phyloP scores from a whole-genome alignment of 768 basidiomycete species.

The Suillus occidentalis region DNA sequence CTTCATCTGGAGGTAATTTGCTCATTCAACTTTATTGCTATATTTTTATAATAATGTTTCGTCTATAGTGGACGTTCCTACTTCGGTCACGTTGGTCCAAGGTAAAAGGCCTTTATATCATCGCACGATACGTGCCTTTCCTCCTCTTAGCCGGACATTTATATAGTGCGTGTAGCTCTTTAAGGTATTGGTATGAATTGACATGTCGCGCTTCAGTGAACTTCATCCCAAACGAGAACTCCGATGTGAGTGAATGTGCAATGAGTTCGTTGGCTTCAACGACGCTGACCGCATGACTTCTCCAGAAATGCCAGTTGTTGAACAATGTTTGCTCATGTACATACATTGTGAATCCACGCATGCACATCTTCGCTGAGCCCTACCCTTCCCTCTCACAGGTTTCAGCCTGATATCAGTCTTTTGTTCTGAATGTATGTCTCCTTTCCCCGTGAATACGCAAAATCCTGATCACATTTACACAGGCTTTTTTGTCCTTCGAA shows the following conservation, averaged over 20 bases:
- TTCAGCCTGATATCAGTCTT: constrained; percentile 1
- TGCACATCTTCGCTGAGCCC: neutral
- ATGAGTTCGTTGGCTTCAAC: neutral
- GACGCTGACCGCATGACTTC: neutral
- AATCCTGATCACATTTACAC: neutral
- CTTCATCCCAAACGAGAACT: neutral
- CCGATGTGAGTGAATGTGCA: neutral
- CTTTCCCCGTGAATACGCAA: neutral
- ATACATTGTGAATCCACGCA: neutral
- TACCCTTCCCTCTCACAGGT: neutral
- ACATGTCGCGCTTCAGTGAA: neutral
- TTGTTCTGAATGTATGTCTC: constrained; percentile 1
- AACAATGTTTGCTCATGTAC: constrained; percentile 1
- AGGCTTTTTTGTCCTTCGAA: constrained; percentile 3
- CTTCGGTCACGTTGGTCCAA: neutral
- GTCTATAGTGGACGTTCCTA: neutral
- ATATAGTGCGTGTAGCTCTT: neutral
- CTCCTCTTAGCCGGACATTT: neutral
- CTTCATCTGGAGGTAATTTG: neutral
- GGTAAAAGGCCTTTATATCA: constrained; percentile 1
- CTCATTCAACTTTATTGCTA: too few species aligned
- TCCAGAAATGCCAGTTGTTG: neutral
- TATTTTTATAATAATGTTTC: neutral
- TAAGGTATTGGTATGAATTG: neutral
- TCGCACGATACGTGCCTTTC: constrained; percentile 1